Conservation (phyloP, 345 rosid species). For the Melaleuca alternifolia region DNA sequence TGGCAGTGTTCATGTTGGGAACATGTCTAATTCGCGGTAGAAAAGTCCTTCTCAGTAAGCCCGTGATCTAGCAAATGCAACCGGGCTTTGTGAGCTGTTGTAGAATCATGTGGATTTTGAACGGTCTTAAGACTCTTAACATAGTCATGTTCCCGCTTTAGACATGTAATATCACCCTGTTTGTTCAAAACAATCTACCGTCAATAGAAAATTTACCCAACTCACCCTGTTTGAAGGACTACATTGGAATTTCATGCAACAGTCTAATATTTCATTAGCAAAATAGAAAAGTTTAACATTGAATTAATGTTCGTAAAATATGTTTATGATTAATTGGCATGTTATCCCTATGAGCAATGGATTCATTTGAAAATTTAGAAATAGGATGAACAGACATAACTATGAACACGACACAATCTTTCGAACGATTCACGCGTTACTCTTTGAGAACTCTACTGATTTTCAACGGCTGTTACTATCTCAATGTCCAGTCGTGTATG, state of each 20-base stretch:
- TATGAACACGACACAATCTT: neutral
- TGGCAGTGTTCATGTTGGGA: neutral
- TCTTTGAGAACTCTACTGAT: neutral
- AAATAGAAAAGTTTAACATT: neutral
- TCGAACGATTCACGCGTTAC: neutral
- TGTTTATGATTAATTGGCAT: neutral
- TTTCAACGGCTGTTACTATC: neutral
- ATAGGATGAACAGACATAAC: neutral
- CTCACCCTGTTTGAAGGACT: no score
- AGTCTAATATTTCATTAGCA: neutral
- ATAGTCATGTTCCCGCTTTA: neutral
- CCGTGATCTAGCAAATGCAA: neutral
- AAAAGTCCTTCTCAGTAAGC: neutral
- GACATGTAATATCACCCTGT: neutral
- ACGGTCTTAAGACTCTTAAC: neutral
- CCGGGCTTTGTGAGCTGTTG: neutral
- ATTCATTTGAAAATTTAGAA: neutral
- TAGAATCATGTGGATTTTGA: neutral
- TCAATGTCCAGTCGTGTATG: neutral
- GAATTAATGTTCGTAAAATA: fast-evolving
- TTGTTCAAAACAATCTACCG: neutral
- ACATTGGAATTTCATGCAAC: no score
- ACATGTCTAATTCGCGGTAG: neutral
- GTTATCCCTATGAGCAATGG: neutral
- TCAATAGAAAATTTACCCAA: neutral